Base-by-base conservation (phyloP, 2,329 filamentous ascomycete species). In the Coniochaeta sp. region DNA sequence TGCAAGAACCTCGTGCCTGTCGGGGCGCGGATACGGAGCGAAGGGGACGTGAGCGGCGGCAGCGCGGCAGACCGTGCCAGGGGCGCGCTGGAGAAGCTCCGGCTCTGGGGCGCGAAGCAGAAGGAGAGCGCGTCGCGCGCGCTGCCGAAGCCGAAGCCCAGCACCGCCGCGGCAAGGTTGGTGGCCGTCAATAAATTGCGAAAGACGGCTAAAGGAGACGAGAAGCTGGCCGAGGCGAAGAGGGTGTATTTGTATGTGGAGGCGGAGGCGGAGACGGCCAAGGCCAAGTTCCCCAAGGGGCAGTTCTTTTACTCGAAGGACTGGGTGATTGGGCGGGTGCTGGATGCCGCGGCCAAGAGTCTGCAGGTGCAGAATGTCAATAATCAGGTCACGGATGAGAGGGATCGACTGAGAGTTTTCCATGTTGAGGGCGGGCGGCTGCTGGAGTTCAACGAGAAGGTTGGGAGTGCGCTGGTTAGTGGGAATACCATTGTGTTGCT, bases 401-500 rank as follows among this genome's bases (percentile, higher is more conserved):
- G 87, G 65, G 85, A 91, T 53, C 87, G 87, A 67, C 67, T 99
- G 57, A 74, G 94, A 8, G 83, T 99, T 0, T 99, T 96, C 63
- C 91, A 97, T 65, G 89, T 99, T 0, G 91, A 99, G 65, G 89
- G 87, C 0, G 94, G 94, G 0, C 75, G 90, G 53, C 67, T 99
- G 56, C 68, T 99, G 56, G 91, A 94, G 54, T 99, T 95, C 62
- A 83, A 80, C 22, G 91, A 96, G 69, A 91, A 92, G 73, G 75
- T 96, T 51, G 91, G 90, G 4, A 75, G 76, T 50, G 77, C 76
- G 26, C 74, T 95, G 53, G 81, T 82, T 57, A 91, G 81, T 58
- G 94, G 94, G 1, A 92, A 99, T 65, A 96, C 91, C 10, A 82
- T 99, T 57, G 91, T 97, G 22, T 65, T 99, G 61, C 63, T 99